These are phyloP conservation scores for Arthrocladium fulminans DNA, from an alignment of 2,329 filamentous ascomycete genomes.

Conservation along the genomic window DNA sequence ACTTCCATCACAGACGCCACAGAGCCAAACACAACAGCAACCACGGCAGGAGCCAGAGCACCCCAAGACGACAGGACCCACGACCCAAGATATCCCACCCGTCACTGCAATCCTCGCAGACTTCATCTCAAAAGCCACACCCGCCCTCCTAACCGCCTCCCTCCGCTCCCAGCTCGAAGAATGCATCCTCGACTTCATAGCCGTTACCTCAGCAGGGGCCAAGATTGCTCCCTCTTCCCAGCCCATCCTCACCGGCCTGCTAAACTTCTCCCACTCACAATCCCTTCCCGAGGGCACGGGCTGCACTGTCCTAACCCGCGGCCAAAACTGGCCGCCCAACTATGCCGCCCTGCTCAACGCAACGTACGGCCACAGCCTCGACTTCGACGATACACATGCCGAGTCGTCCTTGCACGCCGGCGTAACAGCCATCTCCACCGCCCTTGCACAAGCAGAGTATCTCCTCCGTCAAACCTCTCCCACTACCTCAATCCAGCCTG, in stretches of 20 bases:
- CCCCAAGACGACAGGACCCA: neutral
- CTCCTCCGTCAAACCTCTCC: slow-evolving; percentile 11
- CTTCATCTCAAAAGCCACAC: slow-evolving; percentile 13
- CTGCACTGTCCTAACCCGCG: slow-evolving; percentile 17
- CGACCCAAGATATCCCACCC: slow-evolving; percentile 6
- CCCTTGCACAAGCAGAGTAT: slow-evolving; percentile 27
- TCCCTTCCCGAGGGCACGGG: neutral
- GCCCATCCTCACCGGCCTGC: slow-evolving; percentile 16
- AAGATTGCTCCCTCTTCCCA: slow-evolving; percentile 18
- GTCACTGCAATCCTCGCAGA: slow-evolving; percentile 15
- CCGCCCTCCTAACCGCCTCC: slow-evolving; percentile 11
- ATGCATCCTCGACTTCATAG: slow-evolving; percentile 21
- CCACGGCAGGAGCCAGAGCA: neutral
- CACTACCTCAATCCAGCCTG: neutral
- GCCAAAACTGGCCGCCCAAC: slow-evolving; percentile 24
- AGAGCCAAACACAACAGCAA: neutral
- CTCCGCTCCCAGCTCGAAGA: slow-evolving; percentile 18
- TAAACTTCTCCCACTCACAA: slow-evolving; percentile 10
- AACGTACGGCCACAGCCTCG: slow-evolving; percentile 35
- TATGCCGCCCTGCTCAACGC: slow-evolving; percentile 37
- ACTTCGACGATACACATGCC: slow-evolving; percentile 41
- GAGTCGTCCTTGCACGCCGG: slow-evolving; percentile 35
- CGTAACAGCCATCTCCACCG: slow-evolving; percentile 28
- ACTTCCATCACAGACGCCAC: neutral
- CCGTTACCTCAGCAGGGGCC: slow-evolving; percentile 17